Conservation (phyloP, 768 basidiomycete genomes). For the Tubosaeta sp. region DNA sequence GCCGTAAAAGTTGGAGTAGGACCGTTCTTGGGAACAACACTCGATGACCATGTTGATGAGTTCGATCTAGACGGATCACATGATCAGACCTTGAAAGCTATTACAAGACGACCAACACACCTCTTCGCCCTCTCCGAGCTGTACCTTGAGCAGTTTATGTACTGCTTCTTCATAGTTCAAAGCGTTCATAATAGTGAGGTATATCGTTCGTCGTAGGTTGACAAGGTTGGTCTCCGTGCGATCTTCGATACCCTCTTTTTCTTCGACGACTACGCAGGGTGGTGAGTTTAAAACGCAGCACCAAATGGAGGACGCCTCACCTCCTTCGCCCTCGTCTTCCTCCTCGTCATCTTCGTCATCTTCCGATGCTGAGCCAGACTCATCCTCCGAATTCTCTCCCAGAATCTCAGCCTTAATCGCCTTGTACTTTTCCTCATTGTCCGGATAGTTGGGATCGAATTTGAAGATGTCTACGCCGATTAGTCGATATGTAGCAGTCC, state of each 20-base stretch:
- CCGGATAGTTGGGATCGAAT: slow-evolving; percentile 77
- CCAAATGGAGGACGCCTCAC: background rate
- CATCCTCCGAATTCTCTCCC: slow-evolving; percentile 79
- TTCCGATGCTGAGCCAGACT: slow-evolving; percentile 60
- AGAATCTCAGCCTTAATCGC: slow-evolving; percentile 91
- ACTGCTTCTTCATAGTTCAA: slow-evolving; percentile 98
- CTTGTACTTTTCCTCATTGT: slow-evolving; percentile 93
- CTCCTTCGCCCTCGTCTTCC: slow-evolving; percentile 56
- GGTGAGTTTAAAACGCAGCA: slow-evolving; percentile 28
- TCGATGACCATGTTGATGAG: slow-evolving; percentile 98
- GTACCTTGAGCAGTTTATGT: slow-evolving; percentile 93
- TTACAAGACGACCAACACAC: slow-evolving; percentile 39
- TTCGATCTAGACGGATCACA: slow-evolving; percentile 61
- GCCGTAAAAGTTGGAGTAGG: slow-evolving; percentile 97
- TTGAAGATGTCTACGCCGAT: slow-evolving; percentile 82
- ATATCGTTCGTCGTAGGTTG: slow-evolving; percentile 90
- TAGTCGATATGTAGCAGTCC: slow-evolving; percentile 5
- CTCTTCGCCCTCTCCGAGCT: slow-evolving; percentile 90
- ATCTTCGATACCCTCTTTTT: slow-evolving; percentile 90
- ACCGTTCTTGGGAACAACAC: slow-evolving; percentile 99
- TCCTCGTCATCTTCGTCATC: slow-evolving; percentile 60
- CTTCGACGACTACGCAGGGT: slow-evolving; percentile 51
- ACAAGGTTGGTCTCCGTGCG: slow-evolving; percentile 93
- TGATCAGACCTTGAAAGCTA: background rate
- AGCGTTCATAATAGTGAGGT: slow-evolving; percentile 98